Conservation (phyloP, 345 rosid species). For the Lepidium didymum region DNA sequence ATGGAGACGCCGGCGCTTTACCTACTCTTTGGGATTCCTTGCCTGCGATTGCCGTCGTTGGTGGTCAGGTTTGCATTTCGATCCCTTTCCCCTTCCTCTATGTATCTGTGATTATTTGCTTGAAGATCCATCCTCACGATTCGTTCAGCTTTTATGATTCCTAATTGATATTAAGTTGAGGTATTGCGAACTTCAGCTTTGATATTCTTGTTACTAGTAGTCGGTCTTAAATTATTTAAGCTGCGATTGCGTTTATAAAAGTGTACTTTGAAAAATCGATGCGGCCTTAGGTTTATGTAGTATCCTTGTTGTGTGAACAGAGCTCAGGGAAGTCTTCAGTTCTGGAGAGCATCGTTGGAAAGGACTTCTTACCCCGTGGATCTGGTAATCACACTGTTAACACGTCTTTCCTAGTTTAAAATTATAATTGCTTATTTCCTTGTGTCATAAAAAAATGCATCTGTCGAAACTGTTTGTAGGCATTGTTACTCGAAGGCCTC, state of each 20-base stretch:
- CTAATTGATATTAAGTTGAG: not conserved
- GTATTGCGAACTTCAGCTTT: not conserved
- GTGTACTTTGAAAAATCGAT: not conserved
- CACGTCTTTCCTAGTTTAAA: not conserved
- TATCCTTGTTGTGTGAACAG: slow-evolving; percentile 32
- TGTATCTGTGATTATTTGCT: not conserved
- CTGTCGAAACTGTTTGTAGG: slow-evolving; percentile 39
- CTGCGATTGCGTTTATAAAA: not conserved
- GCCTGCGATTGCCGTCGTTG: slow-evolving; percentile 97
- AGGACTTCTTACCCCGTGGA: slow-evolving; percentile 99
- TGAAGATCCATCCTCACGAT: not conserved
- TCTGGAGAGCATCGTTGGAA: slow-evolving; percentile 92
- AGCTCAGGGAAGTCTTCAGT: slow-evolving; percentile 99
- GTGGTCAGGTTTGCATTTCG: slow-evolving; percentile 80
- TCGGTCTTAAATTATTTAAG: not conserved
- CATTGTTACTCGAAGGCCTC: slow-evolving; percentile 93
- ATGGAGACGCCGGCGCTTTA: slow-evolving; percentile 78
- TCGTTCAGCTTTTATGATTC: not conserved
- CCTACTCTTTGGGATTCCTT: slow-evolving; percentile 99
- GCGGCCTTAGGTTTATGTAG: not conserved
- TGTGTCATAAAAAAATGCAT: not conserved
- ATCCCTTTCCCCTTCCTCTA: not conserved
- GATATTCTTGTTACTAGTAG: not conserved
- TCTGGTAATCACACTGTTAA: slow-evolving; percentile 48
- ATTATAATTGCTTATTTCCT: not conserved